Evolutionary conservation across 1,139 yeast species (phyloP).

Genomic region (Scheffersomyces insectosa): DNA sequence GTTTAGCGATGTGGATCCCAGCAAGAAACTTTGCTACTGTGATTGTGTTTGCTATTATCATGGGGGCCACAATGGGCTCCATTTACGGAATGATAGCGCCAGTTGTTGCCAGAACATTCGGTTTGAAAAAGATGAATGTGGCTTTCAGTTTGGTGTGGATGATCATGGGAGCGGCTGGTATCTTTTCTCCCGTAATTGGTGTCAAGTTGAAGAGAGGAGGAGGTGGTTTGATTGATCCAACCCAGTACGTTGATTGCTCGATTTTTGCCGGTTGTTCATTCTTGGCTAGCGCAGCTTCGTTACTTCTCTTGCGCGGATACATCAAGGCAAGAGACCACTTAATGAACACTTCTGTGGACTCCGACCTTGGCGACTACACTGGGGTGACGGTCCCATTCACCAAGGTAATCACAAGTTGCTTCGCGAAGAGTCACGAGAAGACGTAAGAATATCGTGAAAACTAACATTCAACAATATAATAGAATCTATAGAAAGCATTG

Average conservation of each 20-base stretch:
- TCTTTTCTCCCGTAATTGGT: slow-evolving; percentile 57
- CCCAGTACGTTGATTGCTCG: slow-evolving; percentile 49
- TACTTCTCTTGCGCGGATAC: slow-evolving; percentile 50
- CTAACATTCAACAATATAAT: not conserved
- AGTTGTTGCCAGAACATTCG: slow-evolving; percentile 28
- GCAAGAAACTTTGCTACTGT: slow-evolving; percentile 55
- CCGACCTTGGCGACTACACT: slow-evolving; percentile 19
- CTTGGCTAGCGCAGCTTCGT: slow-evolving; percentile 37
- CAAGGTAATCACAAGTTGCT: slow-evolving; percentile 14
- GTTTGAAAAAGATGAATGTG: slow-evolving; percentile 49
- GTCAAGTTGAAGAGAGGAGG: slow-evolving; percentile 39
- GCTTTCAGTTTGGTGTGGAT: slow-evolving; percentile 52
- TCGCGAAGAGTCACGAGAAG: slow-evolving; percentile 8
- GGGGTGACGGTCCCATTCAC: slow-evolving; percentile 18
- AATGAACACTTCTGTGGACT: slow-evolving; percentile 14
- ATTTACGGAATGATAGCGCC: slow-evolving; percentile 34
- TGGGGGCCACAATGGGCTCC: slow-evolving; percentile 55
- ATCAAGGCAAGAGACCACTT: slow-evolving; percentile 43
- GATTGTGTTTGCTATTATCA: slow-evolving; percentile 43
- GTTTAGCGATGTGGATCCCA: slow-evolving; percentile 63
- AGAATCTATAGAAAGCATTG: too few species aligned
- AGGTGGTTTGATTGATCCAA: slow-evolving; percentile 33
- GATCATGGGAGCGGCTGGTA: slow-evolving; percentile 45
- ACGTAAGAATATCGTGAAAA: not conserved
- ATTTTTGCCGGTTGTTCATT: slow-evolving; percentile 56